A percentile compares a stretch with the other conserved stretches of the same genome.
Evolutionary conservation across 441 rosid species (phyloP).

Genomic region (Bocquillonia castaneifolia): DNA sequence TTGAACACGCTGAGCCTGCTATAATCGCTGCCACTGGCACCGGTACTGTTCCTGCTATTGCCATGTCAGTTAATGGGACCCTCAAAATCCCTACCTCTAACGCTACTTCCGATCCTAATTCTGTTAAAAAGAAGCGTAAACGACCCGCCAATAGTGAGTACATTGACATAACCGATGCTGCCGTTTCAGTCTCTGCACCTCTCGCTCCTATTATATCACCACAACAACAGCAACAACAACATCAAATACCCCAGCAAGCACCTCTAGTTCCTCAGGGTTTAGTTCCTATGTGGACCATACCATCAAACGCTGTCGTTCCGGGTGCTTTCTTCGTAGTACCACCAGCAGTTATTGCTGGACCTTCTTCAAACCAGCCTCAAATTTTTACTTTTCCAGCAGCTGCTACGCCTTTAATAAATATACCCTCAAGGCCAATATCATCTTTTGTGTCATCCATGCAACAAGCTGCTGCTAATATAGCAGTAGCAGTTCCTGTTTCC

Average conservation of each 20-base stretch:
- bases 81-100: conserved; percentile 54
- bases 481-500: conserved; percentile 20
- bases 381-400: conserved; percentile 43
- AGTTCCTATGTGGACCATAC: conserved; percentile 58
- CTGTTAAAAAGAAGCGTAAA: conserved; percentile 39
- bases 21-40: conserved; percentile 69
- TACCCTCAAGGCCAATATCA: conserved; percentile 39
- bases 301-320: conserved; percentile 45
- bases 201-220: conserved; percentile 47
- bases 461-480: conserved; percentile 21
- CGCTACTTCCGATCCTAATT: conserved; percentile 27
- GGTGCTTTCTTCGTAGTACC: conserved; percentile 51
- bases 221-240: conserved; percentile 1
- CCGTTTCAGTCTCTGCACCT: conserved; percentile 37
- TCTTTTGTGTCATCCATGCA: conserved; percentile 47
- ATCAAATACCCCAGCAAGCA: conserved; percentile 8
- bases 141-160: conserved; percentile 55
- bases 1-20: conserved; percentile 57
- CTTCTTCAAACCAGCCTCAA: conserved; percentile 41
- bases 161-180: conserved; percentile 37
- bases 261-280: conserved; percentile 37
- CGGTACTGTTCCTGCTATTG: conserved; percentile 73
- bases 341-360: conserved; percentile 14
- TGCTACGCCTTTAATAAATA: conserved; percentile 37
- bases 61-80: conserved; percentile 65